Conservation (phyloP, 73 alveolate genomes). For the Paramecium sexaurelia region DNA sequence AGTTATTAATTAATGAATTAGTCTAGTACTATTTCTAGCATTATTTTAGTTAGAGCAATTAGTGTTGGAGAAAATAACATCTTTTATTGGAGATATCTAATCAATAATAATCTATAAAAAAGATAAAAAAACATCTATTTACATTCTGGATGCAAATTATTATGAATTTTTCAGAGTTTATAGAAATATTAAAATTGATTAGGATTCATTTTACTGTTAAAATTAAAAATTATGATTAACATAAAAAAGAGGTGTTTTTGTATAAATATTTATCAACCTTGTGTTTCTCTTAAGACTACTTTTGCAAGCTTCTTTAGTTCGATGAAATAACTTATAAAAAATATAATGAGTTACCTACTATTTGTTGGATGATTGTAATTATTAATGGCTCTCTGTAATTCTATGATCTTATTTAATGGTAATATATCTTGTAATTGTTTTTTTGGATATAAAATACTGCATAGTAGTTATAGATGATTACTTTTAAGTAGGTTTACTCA, state of each 20-base stretch:
- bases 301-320: slow-evolving; percentile 25
- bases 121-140: background rate
- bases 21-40: background rate
- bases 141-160: background rate
- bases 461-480: background rate
- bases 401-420: slow-evolving; percentile 40
- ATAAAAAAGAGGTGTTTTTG: background rate
- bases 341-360: background rate
- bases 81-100: background rate
- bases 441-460: slow-evolving; percentile 20
- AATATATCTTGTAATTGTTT: slow-evolving; percentile 41
- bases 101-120: background rate
- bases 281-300: slow-evolving; percentile 16
- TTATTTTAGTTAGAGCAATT: background rate
- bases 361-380: background rate
- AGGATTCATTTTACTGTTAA: slow-evolving; percentile 14
- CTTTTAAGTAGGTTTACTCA: slow-evolving; percentile 23
- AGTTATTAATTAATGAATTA: background rate
- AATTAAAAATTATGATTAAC: background rate
- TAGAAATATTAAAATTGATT: background rate
- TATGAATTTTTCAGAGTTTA: background rate
- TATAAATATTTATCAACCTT: background rate
- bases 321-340: background rate
- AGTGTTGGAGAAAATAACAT: background rate
- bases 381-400: background rate